phyloP scores from a whole-genome alignment of 1,139 yeast genomes.

The Nakaseomyces sp. region DNA sequence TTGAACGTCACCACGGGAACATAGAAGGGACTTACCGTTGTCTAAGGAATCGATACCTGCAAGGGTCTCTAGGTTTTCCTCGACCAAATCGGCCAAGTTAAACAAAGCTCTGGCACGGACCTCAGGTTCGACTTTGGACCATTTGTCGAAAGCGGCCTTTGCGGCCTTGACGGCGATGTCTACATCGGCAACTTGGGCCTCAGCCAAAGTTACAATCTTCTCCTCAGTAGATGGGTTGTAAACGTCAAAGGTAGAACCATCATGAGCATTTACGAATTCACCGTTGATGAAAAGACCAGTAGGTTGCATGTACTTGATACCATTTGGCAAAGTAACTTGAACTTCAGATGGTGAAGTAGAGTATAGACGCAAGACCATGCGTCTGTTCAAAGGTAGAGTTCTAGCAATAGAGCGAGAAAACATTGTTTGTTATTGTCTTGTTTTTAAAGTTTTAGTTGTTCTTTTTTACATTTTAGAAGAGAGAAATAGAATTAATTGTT shows the following conservation, averaged over 20 bases:
- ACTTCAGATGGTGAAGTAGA: slow-evolving; percentile 38
- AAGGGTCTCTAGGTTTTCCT: slow-evolving; percentile 42
- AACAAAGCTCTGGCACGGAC: slow-evolving; percentile 46
- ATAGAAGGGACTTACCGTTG: slow-evolving; percentile 59
- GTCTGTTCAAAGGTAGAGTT: slow-evolving; percentile 8
- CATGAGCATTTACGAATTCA: slow-evolving; percentile 37
- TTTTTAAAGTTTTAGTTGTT: too few species aligned
- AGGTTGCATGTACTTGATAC: slow-evolving; percentile 43
- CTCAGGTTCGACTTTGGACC: slow-evolving; percentile 39
- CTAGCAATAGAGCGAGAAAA: slow-evolving; percentile 15
- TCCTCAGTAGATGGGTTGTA: slow-evolving; percentile 42
- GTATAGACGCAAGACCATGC: slow-evolving; percentile 21
- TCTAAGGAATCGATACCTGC: slow-evolving; percentile 66
- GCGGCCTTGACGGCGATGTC: slow-evolving; percentile 43
- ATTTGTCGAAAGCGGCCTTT: slow-evolving; percentile 35
- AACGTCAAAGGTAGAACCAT: slow-evolving; percentile 37
- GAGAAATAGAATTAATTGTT: too few species aligned
- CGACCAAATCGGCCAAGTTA: slow-evolving; percentile 55
- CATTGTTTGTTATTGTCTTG: slow-evolving; percentile 6
- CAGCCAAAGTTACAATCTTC: slow-evolving; percentile 38
- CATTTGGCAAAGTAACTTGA: slow-evolving; percentile 46
- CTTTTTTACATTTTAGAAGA: too few species aligned
- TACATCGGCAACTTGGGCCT: slow-evolving; percentile 41
- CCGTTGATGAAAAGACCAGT: slow-evolving; percentile 44
- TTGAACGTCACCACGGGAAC: slow-evolving; percentile 47